Conservation (phyloP, 2,329 filamentous ascomycete genomes). For the Venturia pyrina region DNA sequence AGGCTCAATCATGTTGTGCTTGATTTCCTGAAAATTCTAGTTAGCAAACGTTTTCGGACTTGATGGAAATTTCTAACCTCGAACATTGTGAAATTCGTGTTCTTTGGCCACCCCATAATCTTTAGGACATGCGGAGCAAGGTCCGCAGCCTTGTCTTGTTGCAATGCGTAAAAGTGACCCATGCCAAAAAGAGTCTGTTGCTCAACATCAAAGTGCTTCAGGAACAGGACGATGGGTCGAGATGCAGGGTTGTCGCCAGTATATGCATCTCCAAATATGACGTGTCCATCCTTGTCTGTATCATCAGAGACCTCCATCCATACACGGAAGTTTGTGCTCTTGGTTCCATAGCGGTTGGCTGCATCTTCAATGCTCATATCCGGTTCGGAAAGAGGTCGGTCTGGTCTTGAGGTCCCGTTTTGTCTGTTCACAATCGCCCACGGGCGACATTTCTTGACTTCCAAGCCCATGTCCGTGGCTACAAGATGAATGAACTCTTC, state of each 20-base stretch:
- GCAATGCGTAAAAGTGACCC: conserved; percentile 78
- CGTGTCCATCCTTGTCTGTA: conserved; percentile 58
- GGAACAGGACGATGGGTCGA: conserved; percentile 67
- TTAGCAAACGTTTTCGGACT: conserved; percentile 15
- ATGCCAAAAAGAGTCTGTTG: conserved; percentile 65
- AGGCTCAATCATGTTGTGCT: conserved; percentile 90
- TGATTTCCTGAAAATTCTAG: conserved; percentile 60
- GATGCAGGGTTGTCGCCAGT: conserved; percentile 43
- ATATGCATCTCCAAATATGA: conserved; percentile 60
- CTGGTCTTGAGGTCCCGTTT: conserved; percentile 90
- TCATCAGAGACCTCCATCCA: conserved; percentile 72
- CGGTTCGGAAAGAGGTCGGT: conserved; percentile 71
- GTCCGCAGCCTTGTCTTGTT: conserved; percentile 80
- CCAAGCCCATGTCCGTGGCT: conserved; percentile 57
- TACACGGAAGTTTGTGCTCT: conserved; percentile 58
- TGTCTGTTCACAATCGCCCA: conserved; percentile 99
- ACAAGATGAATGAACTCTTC: conserved; percentile 63
- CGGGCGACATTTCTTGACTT: conserved; percentile 63
- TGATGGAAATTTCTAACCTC: conserved; percentile 41
- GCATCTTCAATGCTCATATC: conserved; percentile 60
- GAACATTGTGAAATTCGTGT: conserved; percentile 62
- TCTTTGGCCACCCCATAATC: conserved; percentile 78
- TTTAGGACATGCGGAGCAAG: conserved; percentile 66
- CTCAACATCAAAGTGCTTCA: conserved; percentile 83
- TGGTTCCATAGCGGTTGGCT: conserved; percentile 57